Percentiles rank a stretch among this genome's conserved stretches.
phyloP scores from a whole-genome alignment of 345 rosid genomes.

The Linum usitatissimum region DNA sequence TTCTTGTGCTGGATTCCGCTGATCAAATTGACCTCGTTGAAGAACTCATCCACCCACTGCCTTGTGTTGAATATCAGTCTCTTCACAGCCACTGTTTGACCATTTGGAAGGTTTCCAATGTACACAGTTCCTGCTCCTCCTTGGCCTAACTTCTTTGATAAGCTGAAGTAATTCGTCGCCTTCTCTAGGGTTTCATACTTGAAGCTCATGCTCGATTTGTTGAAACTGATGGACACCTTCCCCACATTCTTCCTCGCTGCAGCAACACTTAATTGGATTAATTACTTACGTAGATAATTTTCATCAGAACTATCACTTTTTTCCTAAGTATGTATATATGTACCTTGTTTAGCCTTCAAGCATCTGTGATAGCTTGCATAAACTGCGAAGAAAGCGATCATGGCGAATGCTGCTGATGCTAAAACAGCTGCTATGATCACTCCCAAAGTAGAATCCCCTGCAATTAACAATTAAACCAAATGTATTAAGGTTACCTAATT shows the following conservation, averaged over 20 bases:
- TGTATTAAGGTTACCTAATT: not conserved
- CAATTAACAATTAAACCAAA: not conserved
- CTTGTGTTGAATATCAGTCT: constrained; percentile 39
- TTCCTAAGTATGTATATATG: not conserved
- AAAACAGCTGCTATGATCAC: constrained; percentile 20
- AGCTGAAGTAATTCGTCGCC: constrained; percentile 37
- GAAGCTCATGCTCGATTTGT: constrained; percentile 23
- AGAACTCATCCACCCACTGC: constrained; percentile 54
- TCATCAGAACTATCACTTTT: no score
- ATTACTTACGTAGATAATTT: not conserved
- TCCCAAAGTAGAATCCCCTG: constrained; percentile 22
- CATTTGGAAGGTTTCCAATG: constrained; percentile 33
- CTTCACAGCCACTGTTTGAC: constrained; percentile 36
- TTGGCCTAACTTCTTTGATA: constrained; percentile 37
- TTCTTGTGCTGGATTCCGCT: constrained; percentile 45
- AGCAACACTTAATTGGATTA: not conserved
- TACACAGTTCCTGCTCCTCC: constrained; percentile 47
- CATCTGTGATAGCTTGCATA: constrained; percentile 21
- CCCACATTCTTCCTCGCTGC: constrained; percentile 22
- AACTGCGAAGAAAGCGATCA: constrained; percentile 23
- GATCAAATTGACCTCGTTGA: constrained; percentile 45
- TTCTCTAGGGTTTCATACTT: constrained; percentile 43
- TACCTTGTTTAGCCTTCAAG: constrained; percentile 32
- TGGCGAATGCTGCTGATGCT: constrained; percentile 25
- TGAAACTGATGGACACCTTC: constrained; percentile 15